Evolutionary conservation across 768 basidiomycete genomes (phyloP).

Genomic region (Tricholoma bakamatsutake): DNA sequence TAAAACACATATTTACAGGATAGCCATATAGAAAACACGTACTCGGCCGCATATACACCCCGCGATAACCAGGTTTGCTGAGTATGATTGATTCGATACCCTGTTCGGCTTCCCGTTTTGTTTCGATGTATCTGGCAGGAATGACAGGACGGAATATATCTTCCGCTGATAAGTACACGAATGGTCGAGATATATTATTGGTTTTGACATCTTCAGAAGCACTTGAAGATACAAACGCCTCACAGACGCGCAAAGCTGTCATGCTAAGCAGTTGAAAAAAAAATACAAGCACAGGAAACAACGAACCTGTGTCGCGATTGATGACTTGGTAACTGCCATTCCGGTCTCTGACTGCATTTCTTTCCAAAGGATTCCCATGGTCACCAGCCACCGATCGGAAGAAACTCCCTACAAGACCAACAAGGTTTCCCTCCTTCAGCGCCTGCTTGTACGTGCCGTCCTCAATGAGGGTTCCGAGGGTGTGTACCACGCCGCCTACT

Average conservation of each 20-base stretch:
- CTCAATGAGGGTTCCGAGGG: conserved; percentile 87
- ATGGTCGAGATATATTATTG: conserved; percentile 46
- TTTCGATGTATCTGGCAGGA: conserved; percentile 80
- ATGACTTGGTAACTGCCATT: conserved; percentile 65
- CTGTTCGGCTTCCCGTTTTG: conserved; percentile 89
- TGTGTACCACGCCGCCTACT: conserved; percentile 83
- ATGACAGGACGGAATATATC: conserved; percentile 88
- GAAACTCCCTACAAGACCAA: conserved; percentile 44
- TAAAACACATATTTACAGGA: not conserved
- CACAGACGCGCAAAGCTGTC: conserved; percentile 69
- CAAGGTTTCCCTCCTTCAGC: conserved; percentile 52
- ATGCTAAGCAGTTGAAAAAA: not conserved
- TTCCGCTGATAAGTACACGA: conserved; percentile 94
- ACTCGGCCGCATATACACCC: conserved; percentile 89
- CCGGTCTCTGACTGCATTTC: conserved; percentile 24
- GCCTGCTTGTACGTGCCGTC: conserved; percentile 74
- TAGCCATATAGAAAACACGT: conserved; percentile 20
- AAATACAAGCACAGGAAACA: conserved; percentile 2
- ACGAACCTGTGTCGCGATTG: conserved; percentile 87
- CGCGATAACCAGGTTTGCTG: conserved; percentile 44
- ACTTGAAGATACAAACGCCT: conserved; percentile 57
- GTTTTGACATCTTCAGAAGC: conserved; percentile 21
- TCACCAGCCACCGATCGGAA: conserved; percentile 27
- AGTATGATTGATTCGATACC: conserved; percentile 52
- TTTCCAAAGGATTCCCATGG: conserved; percentile 57